Conservation (phyloP, 75 land plant species). For the Cunninghamia lanceolata region DNA sequence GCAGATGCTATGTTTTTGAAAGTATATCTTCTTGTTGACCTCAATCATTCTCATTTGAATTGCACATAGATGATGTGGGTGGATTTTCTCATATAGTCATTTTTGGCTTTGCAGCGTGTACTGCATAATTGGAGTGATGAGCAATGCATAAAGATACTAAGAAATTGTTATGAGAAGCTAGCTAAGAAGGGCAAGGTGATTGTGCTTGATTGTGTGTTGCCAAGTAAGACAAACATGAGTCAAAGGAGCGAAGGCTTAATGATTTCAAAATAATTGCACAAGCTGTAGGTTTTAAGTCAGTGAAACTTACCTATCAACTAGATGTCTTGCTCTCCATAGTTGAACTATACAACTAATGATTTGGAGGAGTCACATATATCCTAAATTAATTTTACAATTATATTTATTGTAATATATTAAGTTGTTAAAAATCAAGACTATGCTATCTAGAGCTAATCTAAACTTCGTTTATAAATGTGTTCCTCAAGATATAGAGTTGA, state of each 20-base stretch:
- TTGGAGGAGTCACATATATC: no score
- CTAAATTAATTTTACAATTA: no score
- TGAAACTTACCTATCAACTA: neutral
- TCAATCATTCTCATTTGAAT: neutral
- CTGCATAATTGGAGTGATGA: conserved; percentile 69
- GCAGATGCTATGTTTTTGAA: neutral
- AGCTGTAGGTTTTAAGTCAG: conserved; percentile 38
- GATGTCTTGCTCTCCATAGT: neutral
- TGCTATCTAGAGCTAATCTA: no score
- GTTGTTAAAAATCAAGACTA: no score
- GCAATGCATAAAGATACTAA: conserved; percentile 47
- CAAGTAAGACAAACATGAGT: conserved; percentile 18
- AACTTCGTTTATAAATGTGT: no score
- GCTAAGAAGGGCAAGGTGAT: conserved; percentile 60
- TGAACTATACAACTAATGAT: neutral
- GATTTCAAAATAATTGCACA: conserved; percentile 54
- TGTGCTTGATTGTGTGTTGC: conserved; percentile 39
- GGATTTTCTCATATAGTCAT: neutral
- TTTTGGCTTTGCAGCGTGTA: conserved; percentile 44
- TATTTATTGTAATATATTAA: no score
- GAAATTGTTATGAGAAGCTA: conserved; percentile 49
- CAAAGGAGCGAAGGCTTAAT: conserved; percentile 55
- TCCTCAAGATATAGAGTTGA: no score
- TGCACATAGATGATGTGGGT: neutral
- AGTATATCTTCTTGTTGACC: neutral